A percentile compares a stretch with the other conserved stretches of the same genome.
These are phyloP conservation scores for Carex arenaria DNA, from an alignment of 202 grass and related monocot genomes.

Conservation along the genomic window DNA sequence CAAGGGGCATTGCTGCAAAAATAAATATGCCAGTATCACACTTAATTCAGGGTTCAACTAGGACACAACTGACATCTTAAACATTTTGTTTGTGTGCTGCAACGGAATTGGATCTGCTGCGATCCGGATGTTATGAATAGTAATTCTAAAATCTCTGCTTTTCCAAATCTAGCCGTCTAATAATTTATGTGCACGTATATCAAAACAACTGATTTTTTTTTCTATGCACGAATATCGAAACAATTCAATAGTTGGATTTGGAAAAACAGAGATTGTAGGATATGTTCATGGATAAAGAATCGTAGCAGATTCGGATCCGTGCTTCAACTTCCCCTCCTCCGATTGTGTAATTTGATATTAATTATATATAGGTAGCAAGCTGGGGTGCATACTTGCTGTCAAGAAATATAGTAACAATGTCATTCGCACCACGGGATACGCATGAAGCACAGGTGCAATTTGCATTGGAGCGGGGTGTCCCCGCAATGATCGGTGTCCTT, in stretches of 20 bases:
- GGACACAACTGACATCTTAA: background rate
- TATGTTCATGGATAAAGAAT: too few relatives aligned
- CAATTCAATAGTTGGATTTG: too few relatives aligned
- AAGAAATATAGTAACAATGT: conserved; percentile 76
- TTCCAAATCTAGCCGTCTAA: too few relatives aligned
- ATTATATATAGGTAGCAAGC: conserved; percentile 67
- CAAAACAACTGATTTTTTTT: too few relatives aligned
- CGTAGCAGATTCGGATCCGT: too few relatives aligned
- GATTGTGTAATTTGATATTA: background rate
- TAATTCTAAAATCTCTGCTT: too few relatives aligned
- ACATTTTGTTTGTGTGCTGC: background rate
- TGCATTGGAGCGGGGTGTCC: conserved; percentile 88
- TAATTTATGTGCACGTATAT: too few relatives aligned
- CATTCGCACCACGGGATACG: conserved; percentile 76
- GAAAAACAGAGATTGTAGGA: too few relatives aligned
- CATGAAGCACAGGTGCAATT: conserved; percentile 98
- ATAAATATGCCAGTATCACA: background rate
- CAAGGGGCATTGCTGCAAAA: background rate
- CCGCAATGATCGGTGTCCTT: conserved; percentile 87
- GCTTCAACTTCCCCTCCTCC: too few relatives aligned
- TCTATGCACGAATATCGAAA: too few relatives aligned
- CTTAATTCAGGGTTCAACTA: conserved; percentile 9
- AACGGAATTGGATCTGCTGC: too few relatives aligned
- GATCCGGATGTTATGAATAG: too few relatives aligned
- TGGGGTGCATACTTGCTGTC: conserved; percentile 85